These are phyloP conservation scores for Xylaria sp. DNA, from an alignment of 2,329 filamentous ascomycete species.

Conservation along the genomic window DNA sequence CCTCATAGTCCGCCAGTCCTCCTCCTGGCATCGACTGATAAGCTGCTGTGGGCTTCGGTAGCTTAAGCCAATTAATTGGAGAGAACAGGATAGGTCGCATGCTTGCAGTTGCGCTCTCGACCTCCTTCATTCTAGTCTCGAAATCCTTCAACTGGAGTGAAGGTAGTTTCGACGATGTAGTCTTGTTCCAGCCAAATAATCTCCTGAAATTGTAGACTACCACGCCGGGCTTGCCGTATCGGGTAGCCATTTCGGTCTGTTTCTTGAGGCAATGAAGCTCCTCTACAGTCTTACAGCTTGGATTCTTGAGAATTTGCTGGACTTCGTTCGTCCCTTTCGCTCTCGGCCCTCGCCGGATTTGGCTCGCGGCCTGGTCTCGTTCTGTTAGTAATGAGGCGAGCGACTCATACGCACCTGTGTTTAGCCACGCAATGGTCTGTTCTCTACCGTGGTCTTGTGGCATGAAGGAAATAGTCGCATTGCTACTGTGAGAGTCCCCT, in stretches of 20 bases:
- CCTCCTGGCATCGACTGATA: background rate
- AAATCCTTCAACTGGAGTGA: constrained; percentile 37
- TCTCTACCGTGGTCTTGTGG: constrained; percentile 37
- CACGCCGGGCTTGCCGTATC: constrained; percentile 36
- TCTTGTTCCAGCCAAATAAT: constrained; percentile 39
- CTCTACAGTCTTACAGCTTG: constrained; percentile 37
- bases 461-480: constrained; percentile 31
- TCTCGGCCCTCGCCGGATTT: constrained; percentile 33
- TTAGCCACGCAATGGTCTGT: constrained; percentile 37
- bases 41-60: background rate
- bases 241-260: constrained; percentile 36
- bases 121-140: background rate
- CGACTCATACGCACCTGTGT: constrained; percentile 33
- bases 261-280: constrained; percentile 31
- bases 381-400: constrained; percentile 35
- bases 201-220: constrained; percentile 42
- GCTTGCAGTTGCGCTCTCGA: background rate
- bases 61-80: constrained; percentile 39
- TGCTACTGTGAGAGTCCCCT: background rate
- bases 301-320: constrained; percentile 37
- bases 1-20: background rate
- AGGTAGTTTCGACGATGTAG: constrained; percentile 21
- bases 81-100: constrained; percentile 7
- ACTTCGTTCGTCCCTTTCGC: constrained; percentile 40
- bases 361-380: constrained; percentile 36